Evolutionary conservation across 1,284 basidiomycete genomes (phyloP).

Genomic region (Cutaneotrichosporon sp.): DNA sequence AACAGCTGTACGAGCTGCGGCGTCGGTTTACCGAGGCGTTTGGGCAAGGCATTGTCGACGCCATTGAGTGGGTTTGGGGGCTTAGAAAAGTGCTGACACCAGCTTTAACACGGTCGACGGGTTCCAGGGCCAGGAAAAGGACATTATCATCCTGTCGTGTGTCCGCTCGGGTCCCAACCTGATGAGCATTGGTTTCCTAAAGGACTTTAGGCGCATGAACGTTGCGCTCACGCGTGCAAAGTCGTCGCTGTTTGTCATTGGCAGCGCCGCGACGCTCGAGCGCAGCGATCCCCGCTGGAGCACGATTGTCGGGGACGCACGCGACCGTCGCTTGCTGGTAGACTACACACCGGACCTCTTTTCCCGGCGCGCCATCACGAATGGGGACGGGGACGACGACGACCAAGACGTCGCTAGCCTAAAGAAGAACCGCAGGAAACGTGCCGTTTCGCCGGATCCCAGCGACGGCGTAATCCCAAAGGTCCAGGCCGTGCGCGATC

Average conservation of each 20-base stretch:
- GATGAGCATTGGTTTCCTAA: conserved; percentile 77
- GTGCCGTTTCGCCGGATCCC: too few relatives aligned
- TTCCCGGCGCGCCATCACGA: too few relatives aligned
- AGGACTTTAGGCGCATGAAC: conserved; percentile 85
- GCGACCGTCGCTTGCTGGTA: conserved; percentile 48
- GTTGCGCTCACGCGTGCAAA: conserved; percentile 94
- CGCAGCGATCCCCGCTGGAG: conserved; percentile 77
- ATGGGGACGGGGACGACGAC: too few relatives aligned
- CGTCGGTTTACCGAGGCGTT: conserved; percentile 66
- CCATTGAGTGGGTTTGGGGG: conserved; percentile 60
- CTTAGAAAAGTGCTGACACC: conserved; percentile 1
- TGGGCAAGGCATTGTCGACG: conserved; percentile 64
- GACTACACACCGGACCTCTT: conserved; percentile 18
- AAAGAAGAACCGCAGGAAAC: too few relatives aligned
- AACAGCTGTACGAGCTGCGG: conserved; percentile 75
- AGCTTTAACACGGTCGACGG: conserved; percentile 95
- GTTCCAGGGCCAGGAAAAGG: conserved; percentile 97
- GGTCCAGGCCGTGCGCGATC: too few relatives aligned
- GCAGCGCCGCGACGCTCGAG: conserved; percentile 79
- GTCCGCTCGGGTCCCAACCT: conserved; percentile 83
- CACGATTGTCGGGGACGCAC: conserved; percentile 70
- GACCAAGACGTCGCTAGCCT: too few relatives aligned
- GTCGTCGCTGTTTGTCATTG: conserved; percentile 89
- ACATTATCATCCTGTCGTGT: conserved; percentile 90
- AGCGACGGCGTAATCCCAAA: too few relatives aligned